phyloP scores from a whole-genome alignment of 2,329 filamentous ascomycete genomes.

The Graphiopsis chlorocephala region DNA sequence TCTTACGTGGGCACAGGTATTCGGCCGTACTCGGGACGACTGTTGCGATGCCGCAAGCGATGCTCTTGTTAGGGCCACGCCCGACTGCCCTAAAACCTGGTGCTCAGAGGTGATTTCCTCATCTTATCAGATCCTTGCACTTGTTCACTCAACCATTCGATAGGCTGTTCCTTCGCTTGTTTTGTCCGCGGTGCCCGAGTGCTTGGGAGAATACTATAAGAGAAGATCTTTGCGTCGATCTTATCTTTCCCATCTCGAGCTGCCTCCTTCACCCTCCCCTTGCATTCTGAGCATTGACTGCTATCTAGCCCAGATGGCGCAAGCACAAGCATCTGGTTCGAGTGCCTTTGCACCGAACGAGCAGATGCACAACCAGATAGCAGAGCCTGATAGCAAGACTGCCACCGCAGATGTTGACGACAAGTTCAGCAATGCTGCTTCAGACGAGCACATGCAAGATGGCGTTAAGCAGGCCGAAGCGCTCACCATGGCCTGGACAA shows the following conservation, averaged over 20 bases:
- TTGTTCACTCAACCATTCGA: neutral
- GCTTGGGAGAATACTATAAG: neutral
- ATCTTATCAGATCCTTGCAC: slow-evolving; percentile 13
- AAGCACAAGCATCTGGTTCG: neutral
- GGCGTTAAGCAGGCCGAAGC: slow-evolving; percentile 42
- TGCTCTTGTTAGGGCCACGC: neutral
- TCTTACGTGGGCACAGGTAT: neutral
- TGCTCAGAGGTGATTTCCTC: neutral
- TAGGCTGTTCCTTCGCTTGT: slow-evolving; percentile 1
- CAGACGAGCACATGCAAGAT: slow-evolving; percentile 14
- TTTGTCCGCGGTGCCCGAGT: neutral
- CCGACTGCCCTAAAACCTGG: neutral
- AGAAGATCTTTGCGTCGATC: neutral
- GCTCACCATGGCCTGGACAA: slow-evolving; percentile 41
- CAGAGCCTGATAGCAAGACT: neutral
- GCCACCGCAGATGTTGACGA: neutral
- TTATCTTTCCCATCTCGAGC: neutral
- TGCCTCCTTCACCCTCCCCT: neutral
- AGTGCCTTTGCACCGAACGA: neutral
- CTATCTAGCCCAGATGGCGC: neutral
- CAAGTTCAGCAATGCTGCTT: neutral
- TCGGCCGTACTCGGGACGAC: neutral
- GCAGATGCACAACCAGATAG: neutral
- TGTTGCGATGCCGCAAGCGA: neutral
- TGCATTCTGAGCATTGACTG: neutral